Evolutionary conservation across 2,329 filamentous ascomycete species (phyloP), one percentile per base, ranked within the genome.

Genomic region (Beauveria brongniartii): DNA sequence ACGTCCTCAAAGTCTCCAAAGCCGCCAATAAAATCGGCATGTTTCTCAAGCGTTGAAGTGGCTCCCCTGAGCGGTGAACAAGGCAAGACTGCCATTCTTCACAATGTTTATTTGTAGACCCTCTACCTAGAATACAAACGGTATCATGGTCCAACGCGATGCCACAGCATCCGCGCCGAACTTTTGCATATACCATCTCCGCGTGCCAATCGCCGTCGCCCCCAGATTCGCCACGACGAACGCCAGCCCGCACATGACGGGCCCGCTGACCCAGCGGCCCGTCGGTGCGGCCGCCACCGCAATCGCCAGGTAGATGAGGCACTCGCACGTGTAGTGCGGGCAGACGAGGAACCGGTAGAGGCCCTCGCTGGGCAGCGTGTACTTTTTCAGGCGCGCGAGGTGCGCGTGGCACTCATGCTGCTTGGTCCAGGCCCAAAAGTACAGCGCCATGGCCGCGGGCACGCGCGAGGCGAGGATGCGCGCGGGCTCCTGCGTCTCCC

Each of bases 281-380:
- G 75, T 68, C 0, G 92, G 92, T 1, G 92, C 91, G 34, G 87
- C 86, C 44, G 89, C 72, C 51, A 94, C 74, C 3, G 91, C 83
- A 65, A 99, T 75, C n/a, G 88, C 82, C 22, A 92, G 70, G 71
- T 99, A 97, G 62, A 97, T 84, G 46, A 89, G 71, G 70, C 90
- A 92, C 75, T 97, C 94, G 69, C 88, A 91, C 3, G 89, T 89
- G 73, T 97, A 99, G 74, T 99, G 94, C 20, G 94, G 92, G 67
- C 90, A 95, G 44, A 97, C 75, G 24, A 95, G 73, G 61, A 80
- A 78, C 50, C 78, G 78, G 73, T 97, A 99, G 61, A 89, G 75
- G 3, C 87, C 86, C 63, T 88, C 81, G 2, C 81, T 77, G 0
- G 93, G 93, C 26, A 97, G 79, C 12, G 89, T 89, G 74, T 99